Conservation (phyloP, 805 yeast species). For the Ogataea naganishii region DNA sequence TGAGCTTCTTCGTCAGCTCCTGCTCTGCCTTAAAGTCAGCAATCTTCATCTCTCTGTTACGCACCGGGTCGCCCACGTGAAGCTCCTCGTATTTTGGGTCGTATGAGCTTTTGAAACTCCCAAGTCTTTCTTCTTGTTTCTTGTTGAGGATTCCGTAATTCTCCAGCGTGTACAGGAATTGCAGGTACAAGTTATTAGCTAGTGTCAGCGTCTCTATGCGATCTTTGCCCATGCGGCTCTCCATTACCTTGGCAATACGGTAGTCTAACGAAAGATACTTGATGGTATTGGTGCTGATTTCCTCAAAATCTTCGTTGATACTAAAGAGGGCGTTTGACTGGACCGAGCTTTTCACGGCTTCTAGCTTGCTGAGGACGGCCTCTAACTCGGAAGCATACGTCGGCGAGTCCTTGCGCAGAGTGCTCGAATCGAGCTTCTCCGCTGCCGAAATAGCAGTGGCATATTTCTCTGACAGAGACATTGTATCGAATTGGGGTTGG, state of each 20-base stretch:
- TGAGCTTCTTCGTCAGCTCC: constrained; percentile 36
- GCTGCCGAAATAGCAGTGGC: neutral
- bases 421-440: constrained; percentile 1
- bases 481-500: too few species aligned
- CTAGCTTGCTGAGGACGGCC: constrained; percentile 30
- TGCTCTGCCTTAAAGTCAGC: constrained; percentile 56
- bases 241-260: constrained; percentile 39
- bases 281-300: constrained; percentile 54
- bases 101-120: constrained; percentile 29
- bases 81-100: constrained; percentile 34
- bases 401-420: constrained; percentile 7
- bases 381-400: constrained; percentile 27
- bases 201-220: constrained; percentile 27
- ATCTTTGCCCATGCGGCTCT: constrained; percentile 20
- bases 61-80: constrained; percentile 27
- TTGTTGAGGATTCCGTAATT: constrained; percentile 36
- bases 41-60: constrained; percentile 63
- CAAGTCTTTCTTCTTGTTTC: constrained; percentile 28
- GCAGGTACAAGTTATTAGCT: constrained; percentile 34
- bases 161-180: constrained; percentile 34
- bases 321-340: constrained; percentile 55
- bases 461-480: constrained; percentile 3
- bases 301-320: constrained; percentile 62
- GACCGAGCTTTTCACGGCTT: constrained; percentile 34
- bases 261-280: constrained; percentile 53